Base-by-base conservation (phyloP, 441 rosid species). In the Corymbia citriodora region DNA sequence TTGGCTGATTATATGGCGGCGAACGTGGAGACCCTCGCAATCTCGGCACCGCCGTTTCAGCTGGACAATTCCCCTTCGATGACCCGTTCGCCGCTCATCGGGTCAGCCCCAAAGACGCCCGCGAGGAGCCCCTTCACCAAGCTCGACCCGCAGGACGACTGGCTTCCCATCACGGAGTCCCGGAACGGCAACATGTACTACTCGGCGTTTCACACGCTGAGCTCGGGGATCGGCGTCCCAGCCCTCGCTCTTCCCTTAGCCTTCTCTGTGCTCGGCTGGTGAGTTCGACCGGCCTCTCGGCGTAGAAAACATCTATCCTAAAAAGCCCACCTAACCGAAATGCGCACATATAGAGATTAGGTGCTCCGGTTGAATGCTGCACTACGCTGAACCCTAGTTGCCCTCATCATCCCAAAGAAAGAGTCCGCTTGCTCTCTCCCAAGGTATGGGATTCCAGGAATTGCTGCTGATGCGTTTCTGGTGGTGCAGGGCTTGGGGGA, bases 101-200 rank as follows among this genome's bases (percentile, higher is more conserved):
- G 92, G 40, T 90, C 91, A 5, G 54, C 90, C 21, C 93, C 93
- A 2, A 90, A 87, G 88, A 91, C 93, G 13, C 94, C 95, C 8
- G 6, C 10, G n/a, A 94, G 89, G 85, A 94, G 94, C 89, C 95
- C 95, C 15, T 90, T 91, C 18, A 12, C 95, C 88, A 94, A 91
- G 93, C 93, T 94, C 87, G 92, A 94, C 89, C 93, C 96, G 3
- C 96, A 93, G 65, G 96, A 95, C 45, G 90, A 92, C 54, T 95
- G 97, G 97, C 96, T 96, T 90, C 97, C 97, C 49, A 94, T 95
- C 25, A 96, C 97, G 11, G 96, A 96, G 91, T 96, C 97, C 1
- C 92, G 96, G 90, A 93, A 91, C 72, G 96, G 97, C 18, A 96
- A 96, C 90, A 91, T 93, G 14, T 94, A 91, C 87, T 94, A 94